Evolutionary conservation across 176 grass and related monocot genomes (phyloP), one percentile per base, ranked within the genome.

Genomic region (Typha latifolia): DNA sequence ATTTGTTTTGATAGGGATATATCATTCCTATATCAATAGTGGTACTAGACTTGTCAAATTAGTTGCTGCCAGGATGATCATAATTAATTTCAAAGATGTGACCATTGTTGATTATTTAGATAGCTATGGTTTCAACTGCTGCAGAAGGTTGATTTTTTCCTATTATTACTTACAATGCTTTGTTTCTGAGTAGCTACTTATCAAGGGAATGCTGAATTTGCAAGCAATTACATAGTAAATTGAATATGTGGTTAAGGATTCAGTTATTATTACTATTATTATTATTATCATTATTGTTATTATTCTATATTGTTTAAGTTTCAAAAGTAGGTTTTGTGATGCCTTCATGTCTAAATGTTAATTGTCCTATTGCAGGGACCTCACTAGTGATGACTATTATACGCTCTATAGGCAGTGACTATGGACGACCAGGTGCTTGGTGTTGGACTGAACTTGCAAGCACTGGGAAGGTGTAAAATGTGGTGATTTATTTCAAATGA

Each of bases 361-460:
- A 64, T 63, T 69, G 31, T 70, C n/a, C 52, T 51, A 16, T 59
- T 43, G 9, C 80, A 92, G 94, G 89, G 55, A 90, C 85, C 78
- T 97, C 94, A 52, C 72, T 97, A 64, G 78, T 76, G 78, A 93
- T 84, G 15, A 86, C 86, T 63, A 69, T 93, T 59, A 77, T 99
- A 23, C 82, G 89, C 12, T 86, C 89, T 29, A 99, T 99, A 65
- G 89, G 88, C 70, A 92, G 70, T 67, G 89, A 93, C 21, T 71
- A 93, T 43, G 94, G 89, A 49, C 85, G 79, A 61, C 75, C 81
- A 26, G 94, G 94, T 47, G 67, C 80, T 15, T 91, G 94, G 76
- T 99, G 94, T 73, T 99, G 94, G 94, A 92, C 87, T 69, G 84
- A 99, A 52, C 79, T 87, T 73, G 78, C 81, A 82, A 88, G 72